Evolutionary conservation across 2,329 filamentous ascomycete species (phyloP).

Genomic region (Decorospora gaudefroyi): DNA sequence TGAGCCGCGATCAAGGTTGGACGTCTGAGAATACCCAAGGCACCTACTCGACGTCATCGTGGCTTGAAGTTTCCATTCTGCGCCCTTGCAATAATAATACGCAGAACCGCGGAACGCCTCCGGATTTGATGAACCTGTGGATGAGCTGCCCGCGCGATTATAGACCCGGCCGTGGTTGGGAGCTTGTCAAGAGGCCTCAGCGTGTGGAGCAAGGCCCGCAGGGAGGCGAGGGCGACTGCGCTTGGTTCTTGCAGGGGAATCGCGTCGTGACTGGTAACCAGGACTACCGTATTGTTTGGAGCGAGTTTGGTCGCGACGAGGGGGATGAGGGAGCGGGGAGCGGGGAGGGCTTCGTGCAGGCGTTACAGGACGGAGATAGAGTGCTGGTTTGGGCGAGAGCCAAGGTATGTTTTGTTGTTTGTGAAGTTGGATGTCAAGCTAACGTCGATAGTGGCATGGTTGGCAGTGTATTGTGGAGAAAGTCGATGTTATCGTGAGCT

Average conservation of each 20-base stretch:
- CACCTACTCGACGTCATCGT: slow-evolving; percentile 39
- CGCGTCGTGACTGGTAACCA: slow-evolving; percentile 23
- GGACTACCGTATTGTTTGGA: slow-evolving; percentile 32
- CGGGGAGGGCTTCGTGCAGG: slow-evolving; percentile 35
- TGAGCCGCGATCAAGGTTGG: slow-evolving; percentile 42
- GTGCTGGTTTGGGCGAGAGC: slow-evolving; percentile 42
- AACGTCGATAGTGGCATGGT: slow-evolving; percentile 30
- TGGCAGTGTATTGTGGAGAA: slow-evolving; percentile 36
- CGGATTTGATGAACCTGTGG: slow-evolving; percentile 7
- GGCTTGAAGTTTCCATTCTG: slow-evolving; percentile 42
- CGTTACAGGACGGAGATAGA: slow-evolving; percentile 33
- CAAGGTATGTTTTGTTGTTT: slow-evolving; percentile 29
- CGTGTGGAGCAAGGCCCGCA: slow-evolving; percentile 27
- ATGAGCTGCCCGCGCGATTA: slow-evolving; percentile 7
- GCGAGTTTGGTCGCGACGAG: slow-evolving; percentile 6
- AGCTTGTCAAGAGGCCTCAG: slow-evolving; percentile 26
- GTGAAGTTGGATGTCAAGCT: slow-evolving; percentile 2
- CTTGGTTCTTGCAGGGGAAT: slow-evolving; percentile 45
- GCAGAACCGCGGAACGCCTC: slow-evolving; percentile 7
- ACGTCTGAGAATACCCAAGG: slow-evolving; percentile 32
- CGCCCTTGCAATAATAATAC: slow-evolving; percentile 14
- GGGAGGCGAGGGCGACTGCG: slow-evolving; percentile 27
- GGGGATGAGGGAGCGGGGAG: slow-evolving; percentile 33
- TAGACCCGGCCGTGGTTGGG: slow-evolving; percentile 17
- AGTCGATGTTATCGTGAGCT: slow-evolving; percentile 27